phyloP scores from a whole-genome alignment of 2,329 filamentous ascomycete genomes.

The Alternaria infectoria region DNA sequence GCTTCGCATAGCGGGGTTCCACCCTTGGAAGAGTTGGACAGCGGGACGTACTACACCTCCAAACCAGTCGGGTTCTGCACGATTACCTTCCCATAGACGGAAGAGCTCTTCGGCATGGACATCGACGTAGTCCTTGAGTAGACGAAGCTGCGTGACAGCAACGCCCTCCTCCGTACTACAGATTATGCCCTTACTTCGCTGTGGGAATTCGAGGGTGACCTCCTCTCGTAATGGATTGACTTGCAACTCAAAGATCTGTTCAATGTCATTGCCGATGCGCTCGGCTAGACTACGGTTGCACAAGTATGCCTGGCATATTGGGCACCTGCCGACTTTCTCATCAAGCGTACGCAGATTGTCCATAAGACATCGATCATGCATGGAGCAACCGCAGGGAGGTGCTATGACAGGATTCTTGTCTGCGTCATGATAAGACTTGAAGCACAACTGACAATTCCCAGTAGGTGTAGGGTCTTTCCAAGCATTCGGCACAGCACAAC shows the following conservation, averaged over 20 bases:
- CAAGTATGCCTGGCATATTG: slow-evolving; percentile 1
- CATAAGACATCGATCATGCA: slow-evolving; percentile 13
- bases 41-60: slow-evolving; percentile 5
- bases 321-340: slow-evolving; percentile 7
- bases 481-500: background rate
- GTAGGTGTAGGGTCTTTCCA: background rate
- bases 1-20: slow-evolving; percentile 2
- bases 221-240: background rate
- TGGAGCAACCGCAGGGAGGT: background rate
- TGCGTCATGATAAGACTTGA: background rate
- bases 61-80: slow-evolving; percentile 14
- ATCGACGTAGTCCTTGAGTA: slow-evolving; percentile 20
- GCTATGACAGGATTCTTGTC: background rate
- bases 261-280: slow-evolving; percentile 12
- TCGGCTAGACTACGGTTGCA: slow-evolving; percentile 15
- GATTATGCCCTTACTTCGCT: background rate
- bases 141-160: slow-evolving; percentile 11
- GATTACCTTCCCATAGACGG: slow-evolving; percentile 1
- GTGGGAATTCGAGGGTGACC: slow-evolving; percentile 11
- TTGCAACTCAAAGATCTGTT: slow-evolving; percentile 15
- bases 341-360: background rate
- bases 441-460: slow-evolving; percentile 8
- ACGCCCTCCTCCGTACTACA: slow-evolving; percentile 17
- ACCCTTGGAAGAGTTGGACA: slow-evolving; percentile 12
- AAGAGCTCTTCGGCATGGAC: slow-evolving; percentile 14